phyloP scores from a whole-genome alignment of 2,329 filamentous ascomycete species.

The Penicillium sp. region DNA sequence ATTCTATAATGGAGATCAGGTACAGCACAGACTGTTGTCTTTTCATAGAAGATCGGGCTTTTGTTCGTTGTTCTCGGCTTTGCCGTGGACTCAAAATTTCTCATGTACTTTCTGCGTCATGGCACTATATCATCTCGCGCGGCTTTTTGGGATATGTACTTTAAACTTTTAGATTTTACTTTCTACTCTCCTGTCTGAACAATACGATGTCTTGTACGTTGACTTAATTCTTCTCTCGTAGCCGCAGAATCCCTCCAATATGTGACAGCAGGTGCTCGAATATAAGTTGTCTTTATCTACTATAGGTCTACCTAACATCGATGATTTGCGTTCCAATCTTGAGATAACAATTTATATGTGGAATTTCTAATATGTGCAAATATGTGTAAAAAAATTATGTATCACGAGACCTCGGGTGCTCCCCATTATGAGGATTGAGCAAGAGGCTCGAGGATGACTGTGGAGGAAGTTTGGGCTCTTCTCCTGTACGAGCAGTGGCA shows the following conservation, averaged over 20 bases:
- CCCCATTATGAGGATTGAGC: neutral
- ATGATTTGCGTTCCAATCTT: too few relatives aligned
- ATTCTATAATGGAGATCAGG: neutral
- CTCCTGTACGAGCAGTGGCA: neutral
- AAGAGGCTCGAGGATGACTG: neutral
- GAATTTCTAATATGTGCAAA: neutral
- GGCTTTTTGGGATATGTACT: constrained; percentile 22
- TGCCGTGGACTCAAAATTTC: constrained; percentile 6
- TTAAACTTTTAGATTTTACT: constrained; percentile 22
- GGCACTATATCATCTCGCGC: constrained; percentile 20
- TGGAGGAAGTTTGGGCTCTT: neutral
- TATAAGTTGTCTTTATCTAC: too few relatives aligned
- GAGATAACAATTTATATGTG: too few relatives aligned
- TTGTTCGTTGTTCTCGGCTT: neutral
- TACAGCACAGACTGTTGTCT: constrained; percentile 3
- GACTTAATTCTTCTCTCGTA: neutral
- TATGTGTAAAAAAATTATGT: neutral
- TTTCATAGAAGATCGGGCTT: constrained; percentile 1
- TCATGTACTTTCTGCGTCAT: constrained; percentile 20
- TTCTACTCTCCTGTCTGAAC: constrained; percentile 27
- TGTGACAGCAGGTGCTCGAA: neutral
- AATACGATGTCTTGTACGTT: constrained; percentile 10
- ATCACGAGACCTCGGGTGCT: neutral
- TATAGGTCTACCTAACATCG: too few relatives aligned
- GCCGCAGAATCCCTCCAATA: neutral